These are phyloP conservation scores for Xylariaceae sp. DNA, from an alignment of 2,329 filamentous ascomycete genomes.

Conservation along the genomic window DNA sequence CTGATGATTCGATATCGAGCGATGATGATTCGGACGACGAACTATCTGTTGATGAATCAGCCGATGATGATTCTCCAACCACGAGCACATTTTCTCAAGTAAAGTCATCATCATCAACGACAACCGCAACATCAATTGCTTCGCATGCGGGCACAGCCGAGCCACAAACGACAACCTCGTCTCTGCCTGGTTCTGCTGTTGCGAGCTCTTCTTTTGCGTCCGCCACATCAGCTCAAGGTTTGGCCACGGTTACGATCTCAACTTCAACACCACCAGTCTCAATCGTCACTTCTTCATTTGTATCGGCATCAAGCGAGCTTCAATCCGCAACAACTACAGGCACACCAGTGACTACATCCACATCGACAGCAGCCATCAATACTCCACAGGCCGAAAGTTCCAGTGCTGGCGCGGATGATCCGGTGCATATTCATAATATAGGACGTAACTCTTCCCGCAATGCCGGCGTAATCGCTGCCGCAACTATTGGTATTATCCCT, in stretches of 20 bases:
- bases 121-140: background rate
- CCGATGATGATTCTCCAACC: slow-evolving; percentile 2
- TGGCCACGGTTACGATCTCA: no score
- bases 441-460: background rate
- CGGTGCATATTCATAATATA: background rate
- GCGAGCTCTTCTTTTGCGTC: no score
- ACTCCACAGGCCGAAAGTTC: no score
- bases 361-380: no score
- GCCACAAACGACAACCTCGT: no score
- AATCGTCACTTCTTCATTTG: no score
- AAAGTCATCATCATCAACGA: background rate
- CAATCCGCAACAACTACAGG: no score
- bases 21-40: background rate
- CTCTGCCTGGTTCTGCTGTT: no score
- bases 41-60: background rate
- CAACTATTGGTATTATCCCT: slow-evolving; percentile 2
- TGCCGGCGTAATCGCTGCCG: slow-evolving; percentile 11
- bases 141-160: background rate
- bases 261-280: no score
- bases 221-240: no score
- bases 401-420: background rate
- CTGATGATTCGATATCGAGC: background rate
- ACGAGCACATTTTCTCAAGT: background rate
- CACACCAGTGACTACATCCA: no score
- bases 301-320: no score